Percentiles rank a stretch among this genome's conserved stretches.
Evolutionary conservation across 345 rosid genomes (phyloP).

Genomic region (Eutrema heterophyllum): DNA sequence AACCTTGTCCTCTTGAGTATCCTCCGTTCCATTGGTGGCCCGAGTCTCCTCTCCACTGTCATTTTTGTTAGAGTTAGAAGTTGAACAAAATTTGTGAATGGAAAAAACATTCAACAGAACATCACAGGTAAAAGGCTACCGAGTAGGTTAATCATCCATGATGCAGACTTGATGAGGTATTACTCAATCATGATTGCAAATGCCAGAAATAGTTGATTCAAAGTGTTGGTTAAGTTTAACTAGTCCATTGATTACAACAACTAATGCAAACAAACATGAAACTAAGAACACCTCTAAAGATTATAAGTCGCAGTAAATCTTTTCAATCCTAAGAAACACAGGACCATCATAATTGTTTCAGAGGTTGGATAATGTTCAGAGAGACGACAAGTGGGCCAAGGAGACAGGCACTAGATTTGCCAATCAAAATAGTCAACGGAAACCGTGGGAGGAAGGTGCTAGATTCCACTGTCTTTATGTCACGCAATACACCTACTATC

Average conservation of each 20-base stretch:
- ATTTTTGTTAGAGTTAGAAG: background rate
- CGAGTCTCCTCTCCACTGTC: conserved; percentile 74
- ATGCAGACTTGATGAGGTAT: background rate
- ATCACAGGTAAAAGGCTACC: background rate
- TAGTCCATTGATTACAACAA: background rate
- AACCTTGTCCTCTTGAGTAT: conserved; percentile 65
- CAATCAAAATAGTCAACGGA: conserved; percentile 12
- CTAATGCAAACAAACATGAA: background rate
- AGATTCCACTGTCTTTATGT: conserved; percentile 9
- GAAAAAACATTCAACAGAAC: background rate
- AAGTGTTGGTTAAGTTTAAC: background rate
- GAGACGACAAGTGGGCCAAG: conserved; percentile 8
- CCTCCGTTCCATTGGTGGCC: conserved; percentile 70
- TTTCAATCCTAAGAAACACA: background rate
- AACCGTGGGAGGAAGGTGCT: background rate
- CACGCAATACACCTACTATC: conserved; percentile 16
- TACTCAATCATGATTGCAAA: background rate
- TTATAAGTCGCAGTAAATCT: background rate
- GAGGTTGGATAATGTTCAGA: background rate
- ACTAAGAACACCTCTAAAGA: background rate
- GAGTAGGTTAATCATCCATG: background rate
- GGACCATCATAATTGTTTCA: background rate
- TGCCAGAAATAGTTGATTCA: background rate
- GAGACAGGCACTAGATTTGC: conserved; percentile 6
- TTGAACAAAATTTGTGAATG: background rate